Conservation (phyloP, 208 protist species). For the Wallacemonas sp. region DNA sequence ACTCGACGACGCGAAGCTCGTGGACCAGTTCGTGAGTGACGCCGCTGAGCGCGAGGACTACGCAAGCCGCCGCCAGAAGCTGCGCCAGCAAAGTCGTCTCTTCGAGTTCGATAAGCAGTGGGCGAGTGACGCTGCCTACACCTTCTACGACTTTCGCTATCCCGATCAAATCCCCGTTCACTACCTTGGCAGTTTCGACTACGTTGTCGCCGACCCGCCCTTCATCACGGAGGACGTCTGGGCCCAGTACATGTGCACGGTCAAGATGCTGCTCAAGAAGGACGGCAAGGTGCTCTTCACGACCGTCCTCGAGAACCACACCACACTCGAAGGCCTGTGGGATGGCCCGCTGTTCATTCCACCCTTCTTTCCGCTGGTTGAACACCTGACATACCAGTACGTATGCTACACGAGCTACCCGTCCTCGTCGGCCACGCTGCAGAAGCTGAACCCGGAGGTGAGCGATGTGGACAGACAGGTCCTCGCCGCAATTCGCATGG, state of each 20-base stretch:
- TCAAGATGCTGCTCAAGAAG: constrained; percentile 52
- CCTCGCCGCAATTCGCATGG: constrained; percentile 53
- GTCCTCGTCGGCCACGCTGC: constrained; percentile 34
- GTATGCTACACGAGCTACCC: constrained; percentile 91
- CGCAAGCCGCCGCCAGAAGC: constrained; percentile 8
- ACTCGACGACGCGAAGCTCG: constrained; percentile 36
- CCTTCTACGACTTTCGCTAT: constrained; percentile 88
- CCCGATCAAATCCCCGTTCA: constrained; percentile 76
- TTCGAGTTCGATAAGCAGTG: constrained; percentile 92
- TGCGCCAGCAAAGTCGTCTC: constrained; percentile 53
- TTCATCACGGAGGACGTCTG: constrained; percentile 94
- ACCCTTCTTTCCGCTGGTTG: constrained; percentile 76
- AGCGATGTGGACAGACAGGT: constrained; percentile 32
- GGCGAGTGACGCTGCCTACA: constrained; percentile 64
- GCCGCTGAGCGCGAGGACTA: constrained; percentile 7
- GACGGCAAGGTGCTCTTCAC: constrained; percentile 89
- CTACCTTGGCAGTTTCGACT: constrained; percentile 83
- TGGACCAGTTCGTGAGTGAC: constrained; percentile 4
- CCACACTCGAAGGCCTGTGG: constrained; percentile 63
- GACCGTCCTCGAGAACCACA: constrained; percentile 91
- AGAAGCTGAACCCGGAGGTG: constrained; percentile 23
- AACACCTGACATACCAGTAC: constrained; percentile 94
- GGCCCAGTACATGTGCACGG: constrained; percentile 70
- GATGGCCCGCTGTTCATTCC: constrained; percentile 81
- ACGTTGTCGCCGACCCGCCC: constrained; percentile 93